phyloP scores from a whole-genome alignment of 2,329 filamentous ascomycete species.

The Verticillium tricorpus region DNA sequence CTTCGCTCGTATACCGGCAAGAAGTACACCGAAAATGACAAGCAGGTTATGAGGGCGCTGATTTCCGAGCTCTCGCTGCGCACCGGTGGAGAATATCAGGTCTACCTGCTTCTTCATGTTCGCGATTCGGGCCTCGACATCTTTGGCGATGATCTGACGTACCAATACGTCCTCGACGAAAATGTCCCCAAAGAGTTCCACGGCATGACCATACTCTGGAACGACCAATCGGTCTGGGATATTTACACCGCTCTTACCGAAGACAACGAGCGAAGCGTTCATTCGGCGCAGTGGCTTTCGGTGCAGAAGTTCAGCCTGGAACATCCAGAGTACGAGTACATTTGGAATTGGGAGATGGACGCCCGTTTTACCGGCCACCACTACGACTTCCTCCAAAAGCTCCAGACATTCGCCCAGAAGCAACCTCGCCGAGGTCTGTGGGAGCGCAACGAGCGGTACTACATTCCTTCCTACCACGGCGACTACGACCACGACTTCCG shows the following conservation, averaged over 20 bases:
- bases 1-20: constrained; percentile 74
- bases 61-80: constrained; percentile 72
- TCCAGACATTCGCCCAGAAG: constrained; percentile 57
- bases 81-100: constrained; percentile 75
- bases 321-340: constrained; percentile 73
- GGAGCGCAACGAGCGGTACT: constrained; percentile 70
- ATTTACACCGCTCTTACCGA: constrained; percentile 75
- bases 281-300: constrained; percentile 63
- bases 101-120: constrained; percentile 76
- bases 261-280: constrained; percentile 46
- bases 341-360: constrained; percentile 89
- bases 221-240: constrained; percentile 66
- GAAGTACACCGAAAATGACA: constrained; percentile 72
- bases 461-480: constrained; percentile 65
- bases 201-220: constrained; percentile 70
- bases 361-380: constrained; percentile 75
- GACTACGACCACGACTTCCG: constrained; percentile 65
- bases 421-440: constrained; percentile 70
- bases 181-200: constrained; percentile 67
- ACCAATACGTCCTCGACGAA: constrained; percentile 54
- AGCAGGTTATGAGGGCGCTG: constrained; percentile 72
- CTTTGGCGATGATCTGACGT: constrained; percentile 53
- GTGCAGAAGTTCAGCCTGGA: constrained; percentile 72
- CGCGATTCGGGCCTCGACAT: constrained; percentile 57
- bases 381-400: constrained; percentile 70